A percentile compares a stretch with the other conserved stretches of the same genome.
phyloP scores from a whole-genome alignment of 1,284 basidiomycete genomes.

The Puccinia polysora region DNA sequence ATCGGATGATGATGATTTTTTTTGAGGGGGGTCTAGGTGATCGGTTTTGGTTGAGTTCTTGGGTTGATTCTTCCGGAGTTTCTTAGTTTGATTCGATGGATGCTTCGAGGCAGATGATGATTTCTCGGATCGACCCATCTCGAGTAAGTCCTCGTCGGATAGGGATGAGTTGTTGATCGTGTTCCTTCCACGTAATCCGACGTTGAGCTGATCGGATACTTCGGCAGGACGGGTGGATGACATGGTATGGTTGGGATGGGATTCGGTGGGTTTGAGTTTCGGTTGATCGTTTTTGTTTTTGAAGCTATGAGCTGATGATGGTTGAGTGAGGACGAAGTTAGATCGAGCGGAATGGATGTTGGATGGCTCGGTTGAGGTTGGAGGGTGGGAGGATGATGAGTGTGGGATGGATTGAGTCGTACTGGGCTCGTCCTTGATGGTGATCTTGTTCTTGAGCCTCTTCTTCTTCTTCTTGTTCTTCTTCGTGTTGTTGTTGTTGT shows the following conservation, averaged over 20 bases:
- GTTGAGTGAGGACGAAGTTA: too few species aligned
- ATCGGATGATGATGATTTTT: constrained; percentile 48
- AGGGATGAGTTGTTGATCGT: not conserved
- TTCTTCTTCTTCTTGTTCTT: constrained; percentile 13
- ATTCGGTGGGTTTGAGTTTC: too few species aligned
- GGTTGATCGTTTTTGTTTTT: too few species aligned
- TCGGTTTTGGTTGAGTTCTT: constrained; percentile 9
- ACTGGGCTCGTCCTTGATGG: too few species aligned
- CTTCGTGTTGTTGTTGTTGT: too few species aligned
- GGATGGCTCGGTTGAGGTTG: too few species aligned
- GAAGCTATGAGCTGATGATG: too few species aligned
- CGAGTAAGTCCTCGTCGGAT: constrained; percentile 16
- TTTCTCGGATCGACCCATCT: not conserved
- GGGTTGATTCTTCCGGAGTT: constrained; percentile 2
- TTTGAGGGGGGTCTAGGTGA: not conserved
- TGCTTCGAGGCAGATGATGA: not conserved
- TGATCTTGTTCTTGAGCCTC: not conserved
- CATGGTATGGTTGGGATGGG: too few species aligned
- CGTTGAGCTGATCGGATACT: not conserved
- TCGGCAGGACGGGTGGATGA: constrained; percentile 17
- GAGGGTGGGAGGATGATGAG: too few species aligned
- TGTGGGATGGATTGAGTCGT: too few species aligned
- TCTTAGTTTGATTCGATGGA: not conserved
- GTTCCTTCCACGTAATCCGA: constrained; percentile 21
- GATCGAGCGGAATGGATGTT: too few species aligned